Evolutionary conservation across 257 asterid genomes (phyloP).

Genomic region (Solanum virginianum): DNA sequence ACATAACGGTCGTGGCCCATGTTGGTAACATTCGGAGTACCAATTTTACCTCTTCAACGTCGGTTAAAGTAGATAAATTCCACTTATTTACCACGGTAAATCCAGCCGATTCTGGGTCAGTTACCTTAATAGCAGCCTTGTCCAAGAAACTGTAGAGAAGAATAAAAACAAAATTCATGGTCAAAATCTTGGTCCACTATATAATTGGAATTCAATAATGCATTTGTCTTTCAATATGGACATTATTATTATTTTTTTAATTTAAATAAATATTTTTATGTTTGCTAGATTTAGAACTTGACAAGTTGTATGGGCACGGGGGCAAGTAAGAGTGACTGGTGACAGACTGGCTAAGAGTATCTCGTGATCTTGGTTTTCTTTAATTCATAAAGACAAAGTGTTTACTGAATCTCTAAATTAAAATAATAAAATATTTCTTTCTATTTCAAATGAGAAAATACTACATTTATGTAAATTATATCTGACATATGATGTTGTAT

Average conservation of each 20-base stretch:
- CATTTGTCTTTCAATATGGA: background rate
- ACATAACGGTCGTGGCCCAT: conserved; percentile 82
- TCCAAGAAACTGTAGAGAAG: conserved; percentile 31
- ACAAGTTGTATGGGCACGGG: background rate
- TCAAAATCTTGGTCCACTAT: background rate
- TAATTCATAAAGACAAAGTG: background rate
- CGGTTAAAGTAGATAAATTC: conserved; percentile 60
- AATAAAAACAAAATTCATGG: background rate
- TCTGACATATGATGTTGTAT: background rate
- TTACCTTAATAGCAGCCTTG: conserved; percentile 68
- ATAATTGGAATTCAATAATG: background rate
- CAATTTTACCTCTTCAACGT: conserved; percentile 76
- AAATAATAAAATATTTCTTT: background rate
- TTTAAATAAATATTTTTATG: background rate
- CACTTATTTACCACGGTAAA: conserved; percentile 22
- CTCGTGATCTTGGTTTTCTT: conserved; percentile 7
- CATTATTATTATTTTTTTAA: background rate
- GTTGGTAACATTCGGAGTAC: conserved; percentile 67
- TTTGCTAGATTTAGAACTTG: background rate
- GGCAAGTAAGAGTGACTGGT: background rate
- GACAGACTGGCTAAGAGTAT: background rate
- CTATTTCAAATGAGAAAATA: background rate
- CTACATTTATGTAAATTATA: background rate
- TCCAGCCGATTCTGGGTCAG: background rate
- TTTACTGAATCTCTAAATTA: background rate